Conservation (phyloP, 1,284 basidiomycete genomes). For the Ceratobasidium sp. region DNA sequence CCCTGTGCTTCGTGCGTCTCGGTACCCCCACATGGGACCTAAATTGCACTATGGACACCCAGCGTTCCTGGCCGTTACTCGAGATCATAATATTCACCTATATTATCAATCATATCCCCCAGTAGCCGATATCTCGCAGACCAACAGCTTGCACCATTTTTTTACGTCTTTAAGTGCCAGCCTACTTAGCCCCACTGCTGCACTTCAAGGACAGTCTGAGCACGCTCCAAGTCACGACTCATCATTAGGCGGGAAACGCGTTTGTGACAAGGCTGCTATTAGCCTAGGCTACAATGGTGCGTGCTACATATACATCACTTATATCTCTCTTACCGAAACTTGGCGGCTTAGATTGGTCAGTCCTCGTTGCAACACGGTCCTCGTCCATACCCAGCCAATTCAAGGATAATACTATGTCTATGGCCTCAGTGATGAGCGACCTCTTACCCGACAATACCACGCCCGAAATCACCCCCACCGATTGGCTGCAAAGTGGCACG, state of each 20-base stretch:
- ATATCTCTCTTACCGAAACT: background rate
- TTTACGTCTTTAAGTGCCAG: conserved; percentile 17
- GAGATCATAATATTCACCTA: conserved; percentile 52
- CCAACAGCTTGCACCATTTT: background rate
- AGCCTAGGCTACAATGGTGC: conserved; percentile 69
- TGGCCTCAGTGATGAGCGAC: conserved; percentile 44
- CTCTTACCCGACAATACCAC: conserved; percentile 50
- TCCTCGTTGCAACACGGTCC: conserved; percentile 70
- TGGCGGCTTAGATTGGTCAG: conserved; percentile 57
- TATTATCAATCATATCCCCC: conserved; percentile 15
- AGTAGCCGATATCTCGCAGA: background rate
- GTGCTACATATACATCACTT: conserved; percentile 6
- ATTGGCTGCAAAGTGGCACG: conserved; percentile 58
- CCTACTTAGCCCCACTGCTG: conserved; percentile 18
- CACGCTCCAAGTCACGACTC: background rate
- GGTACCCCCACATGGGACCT: conserved; percentile 45
- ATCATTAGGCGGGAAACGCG: conserved; percentile 52
- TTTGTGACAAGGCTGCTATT: conserved; percentile 67
- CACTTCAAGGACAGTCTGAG: conserved; percentile 6
- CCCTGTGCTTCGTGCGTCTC: conserved; percentile 24
- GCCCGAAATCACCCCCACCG: conserved; percentile 56
- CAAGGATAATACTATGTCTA: conserved; percentile 41
- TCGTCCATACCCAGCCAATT: conserved; percentile 52
- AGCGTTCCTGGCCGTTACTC: conserved; percentile 63
- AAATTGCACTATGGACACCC: conserved; percentile 59